phyloP scores from a whole-genome alignment of 192 early-diverging fungal species.

The Pilobolus umbonatus region DNA sequence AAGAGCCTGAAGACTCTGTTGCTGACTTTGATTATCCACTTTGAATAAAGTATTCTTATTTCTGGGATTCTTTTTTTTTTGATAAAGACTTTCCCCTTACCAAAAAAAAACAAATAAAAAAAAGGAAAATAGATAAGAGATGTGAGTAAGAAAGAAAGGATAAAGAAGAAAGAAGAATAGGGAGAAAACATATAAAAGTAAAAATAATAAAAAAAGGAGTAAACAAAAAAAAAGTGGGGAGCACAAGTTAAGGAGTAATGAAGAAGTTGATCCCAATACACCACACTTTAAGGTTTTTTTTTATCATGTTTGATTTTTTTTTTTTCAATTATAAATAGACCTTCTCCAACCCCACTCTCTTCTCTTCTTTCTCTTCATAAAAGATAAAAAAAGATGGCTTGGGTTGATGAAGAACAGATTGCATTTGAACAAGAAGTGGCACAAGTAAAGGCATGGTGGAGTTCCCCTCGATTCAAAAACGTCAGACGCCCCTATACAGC shows the following conservation, averaged over 20 bases:
- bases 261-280: too few species aligned
- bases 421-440: constrained; percentile 75
- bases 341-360: background rate
- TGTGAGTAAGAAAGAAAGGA: background rate
- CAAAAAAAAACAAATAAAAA: background rate
- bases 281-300: too few species aligned
- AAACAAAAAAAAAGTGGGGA: background rate
- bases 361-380: constrained; percentile 4
- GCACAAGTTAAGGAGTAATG: too few species aligned
- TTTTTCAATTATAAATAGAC: background rate
- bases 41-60: background rate
- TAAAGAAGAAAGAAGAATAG: background rate
- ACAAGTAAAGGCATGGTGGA: constrained; percentile 87
- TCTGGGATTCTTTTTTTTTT: background rate
- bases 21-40: background rate
- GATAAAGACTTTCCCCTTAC: background rate
- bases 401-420: constrained; percentile 59
- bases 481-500: constrained; percentile 83
- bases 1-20: constrained; percentile 28
- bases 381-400: constrained; percentile 14
- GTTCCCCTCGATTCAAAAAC: constrained; percentile 72
- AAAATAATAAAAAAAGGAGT: background rate
- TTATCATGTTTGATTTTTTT: background rate
- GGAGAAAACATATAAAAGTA: background rate
- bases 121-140: background rate